phyloP scores from a whole-genome alignment of 2,329 filamentous ascomycete species.

The Fusarium torreyae region DNA sequence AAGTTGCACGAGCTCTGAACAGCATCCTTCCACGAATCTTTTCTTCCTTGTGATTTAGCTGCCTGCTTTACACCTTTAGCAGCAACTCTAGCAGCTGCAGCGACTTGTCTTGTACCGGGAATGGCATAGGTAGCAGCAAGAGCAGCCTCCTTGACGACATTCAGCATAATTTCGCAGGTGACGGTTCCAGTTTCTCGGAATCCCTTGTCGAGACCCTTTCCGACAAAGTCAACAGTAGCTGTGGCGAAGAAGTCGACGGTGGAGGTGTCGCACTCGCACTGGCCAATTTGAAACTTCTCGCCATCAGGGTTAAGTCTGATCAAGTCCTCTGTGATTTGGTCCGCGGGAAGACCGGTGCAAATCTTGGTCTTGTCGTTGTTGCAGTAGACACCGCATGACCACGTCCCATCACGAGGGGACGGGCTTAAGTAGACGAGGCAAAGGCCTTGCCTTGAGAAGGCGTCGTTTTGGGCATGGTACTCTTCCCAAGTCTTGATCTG shows the following conservation, averaged over 20 bases:
- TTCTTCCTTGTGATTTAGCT: background rate
- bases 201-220: background rate
- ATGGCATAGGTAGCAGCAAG: background rate
- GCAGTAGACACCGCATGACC: constrained; percentile 1
- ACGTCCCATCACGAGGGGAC: background rate
- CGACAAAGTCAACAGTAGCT: background rate
- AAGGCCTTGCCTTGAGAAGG: background rate
- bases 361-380: background rate
- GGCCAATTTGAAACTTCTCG: background rate
- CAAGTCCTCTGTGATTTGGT: background rate
- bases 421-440: background rate
- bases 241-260: background rate
- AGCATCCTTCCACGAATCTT: constrained; percentile 9
- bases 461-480: background rate
- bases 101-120: background rate
- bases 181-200: background rate
- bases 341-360: background rate
- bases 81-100: background rate
- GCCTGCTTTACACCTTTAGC: constrained; percentile 1
- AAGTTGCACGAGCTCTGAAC: background rate
- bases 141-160: constrained; percentile 1
- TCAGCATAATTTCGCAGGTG: background rate
- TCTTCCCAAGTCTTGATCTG: background rate
- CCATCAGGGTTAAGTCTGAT: background rate
- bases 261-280: background rate